Base-by-base conservation (phyloP, 2,329 filamentous ascomycete genomes). In the Ascochyta lentis region DNA sequence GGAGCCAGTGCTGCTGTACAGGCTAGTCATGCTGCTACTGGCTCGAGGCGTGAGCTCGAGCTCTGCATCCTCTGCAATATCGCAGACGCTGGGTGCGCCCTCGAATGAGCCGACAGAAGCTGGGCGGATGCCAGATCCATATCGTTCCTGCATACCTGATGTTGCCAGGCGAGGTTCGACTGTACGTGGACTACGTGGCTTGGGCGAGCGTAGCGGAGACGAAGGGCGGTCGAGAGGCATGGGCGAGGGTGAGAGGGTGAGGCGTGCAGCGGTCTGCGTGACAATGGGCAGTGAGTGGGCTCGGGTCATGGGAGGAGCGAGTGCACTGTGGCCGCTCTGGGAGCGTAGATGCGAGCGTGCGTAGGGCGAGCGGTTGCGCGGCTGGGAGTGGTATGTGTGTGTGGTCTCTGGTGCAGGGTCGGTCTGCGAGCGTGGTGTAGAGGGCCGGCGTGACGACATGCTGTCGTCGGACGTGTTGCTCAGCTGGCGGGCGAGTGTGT, bases 41-140 rank as follows among this genome's bases (percentile, higher is more conserved):
- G 65, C 59, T 23, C 75, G 73, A 10, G 79, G 79, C 2, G 76
- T 78, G 48, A 81, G 68, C 59, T 80, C 75, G 38, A 82, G 66
- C 66, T 81, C 80, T 40, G 76, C 77, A 64, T 82, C 79, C 64
- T 82, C 80, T 24, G 79, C 79, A 44, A 82, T 82, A 51, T 74
- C 73, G 58, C 72, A 74, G 49, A 76, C 69, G 56, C 72, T 75
- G 24, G 75, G 73, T 6, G 71, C 69, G 26, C 71, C 69, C 10
- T 67, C 66, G 23, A 67, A 69, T 6, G 66, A 67, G 38, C 66
- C 65, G 27, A 61, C 59, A 12, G 66, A 69, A 12, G 58, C 59
- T 39, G 78, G 75, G 22, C 66, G 66, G 2, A 66, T 63, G 27
- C 56, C 63, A 15, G 61, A 59, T 24, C 64, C 58, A 35, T 66